These are phyloP conservation scores for Mycena polygramma DNA, from an alignment of 768 basidiomycete species.

Conservation along the genomic window DNA sequence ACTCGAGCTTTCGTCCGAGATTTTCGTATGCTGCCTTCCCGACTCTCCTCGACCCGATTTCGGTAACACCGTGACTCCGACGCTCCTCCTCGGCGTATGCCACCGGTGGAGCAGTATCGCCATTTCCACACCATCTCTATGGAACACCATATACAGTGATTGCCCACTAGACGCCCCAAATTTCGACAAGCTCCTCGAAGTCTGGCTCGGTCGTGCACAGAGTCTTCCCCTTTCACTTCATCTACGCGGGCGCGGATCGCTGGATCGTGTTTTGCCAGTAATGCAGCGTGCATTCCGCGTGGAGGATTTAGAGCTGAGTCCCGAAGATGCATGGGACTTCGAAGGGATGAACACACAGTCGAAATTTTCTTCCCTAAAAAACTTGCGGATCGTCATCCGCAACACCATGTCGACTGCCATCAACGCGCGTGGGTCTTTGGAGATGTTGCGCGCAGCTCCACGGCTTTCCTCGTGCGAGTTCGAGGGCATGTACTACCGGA, in stretches of 20 bases:
- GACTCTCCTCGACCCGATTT: background rate
- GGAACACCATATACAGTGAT: too few species aligned
- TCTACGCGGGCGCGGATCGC: too few species aligned
- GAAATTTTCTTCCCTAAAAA: background rate
- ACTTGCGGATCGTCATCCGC: background rate
- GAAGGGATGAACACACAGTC: too few species aligned
- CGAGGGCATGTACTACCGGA: background rate
- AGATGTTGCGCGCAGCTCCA: conserved; percentile 15
- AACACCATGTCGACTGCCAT: background rate
- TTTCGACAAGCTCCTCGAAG: too few species aligned
- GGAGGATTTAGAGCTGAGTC: background rate
- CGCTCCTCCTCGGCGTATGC: background rate
- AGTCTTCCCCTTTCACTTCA: too few species aligned
- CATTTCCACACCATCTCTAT: too few species aligned
- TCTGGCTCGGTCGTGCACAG: too few species aligned
- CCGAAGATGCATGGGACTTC: background rate
- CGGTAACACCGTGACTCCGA: background rate
- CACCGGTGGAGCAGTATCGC: background rate
- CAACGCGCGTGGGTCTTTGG: background rate
- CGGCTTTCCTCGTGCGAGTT: background rate
- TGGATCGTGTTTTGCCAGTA: too few species aligned
- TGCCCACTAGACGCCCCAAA: too few species aligned
- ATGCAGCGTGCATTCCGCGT: too few species aligned
- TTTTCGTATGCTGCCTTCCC: background rate
- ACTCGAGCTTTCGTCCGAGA: background rate